A percentile compares a stretch with the other conserved stretches of the same genome.
phyloP scores from a whole-genome alignment of 345 rosid species.

The Syzygium grande region DNA sequence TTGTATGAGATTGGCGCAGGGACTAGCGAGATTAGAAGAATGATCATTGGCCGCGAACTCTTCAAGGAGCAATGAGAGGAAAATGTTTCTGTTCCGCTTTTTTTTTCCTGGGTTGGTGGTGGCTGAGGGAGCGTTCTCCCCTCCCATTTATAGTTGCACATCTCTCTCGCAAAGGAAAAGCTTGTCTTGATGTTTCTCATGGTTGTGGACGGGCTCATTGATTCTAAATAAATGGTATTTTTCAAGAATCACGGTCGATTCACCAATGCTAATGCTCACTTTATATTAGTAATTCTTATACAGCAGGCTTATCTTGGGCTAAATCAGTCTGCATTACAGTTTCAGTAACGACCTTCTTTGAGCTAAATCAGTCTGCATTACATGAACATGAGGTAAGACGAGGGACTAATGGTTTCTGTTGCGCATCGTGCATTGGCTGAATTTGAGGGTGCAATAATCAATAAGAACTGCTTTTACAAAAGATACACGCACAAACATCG shows the following conservation, averaged over 20 bases:
- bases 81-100: neutral
- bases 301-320: neutral
- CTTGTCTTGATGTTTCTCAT: neutral
- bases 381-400: neutral
- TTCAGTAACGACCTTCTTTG: neutral
- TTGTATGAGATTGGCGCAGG: conserved; percentile 95
- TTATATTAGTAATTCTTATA: neutral
- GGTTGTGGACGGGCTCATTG: neutral
- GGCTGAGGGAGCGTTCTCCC: neutral
- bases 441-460: neutral
- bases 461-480: neutral
- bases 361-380: neutral
- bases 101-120: neutral
- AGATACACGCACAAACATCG: neutral
- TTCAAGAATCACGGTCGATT: neutral
- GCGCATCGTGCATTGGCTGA: neutral
- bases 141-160: neutral
- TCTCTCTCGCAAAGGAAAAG: neutral
- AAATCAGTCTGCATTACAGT: neutral
- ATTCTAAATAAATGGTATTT: neutral
- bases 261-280: neutral
- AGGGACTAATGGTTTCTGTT: too few relatives aligned
- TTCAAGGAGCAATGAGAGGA: conserved; percentile 49
- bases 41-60: conserved; percentile 84
- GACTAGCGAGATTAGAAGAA: conserved; percentile 91